phyloP scores from a whole-genome alignment of 495 filamentous ascomycete species.

The Penicillium riverlandense region DNA sequence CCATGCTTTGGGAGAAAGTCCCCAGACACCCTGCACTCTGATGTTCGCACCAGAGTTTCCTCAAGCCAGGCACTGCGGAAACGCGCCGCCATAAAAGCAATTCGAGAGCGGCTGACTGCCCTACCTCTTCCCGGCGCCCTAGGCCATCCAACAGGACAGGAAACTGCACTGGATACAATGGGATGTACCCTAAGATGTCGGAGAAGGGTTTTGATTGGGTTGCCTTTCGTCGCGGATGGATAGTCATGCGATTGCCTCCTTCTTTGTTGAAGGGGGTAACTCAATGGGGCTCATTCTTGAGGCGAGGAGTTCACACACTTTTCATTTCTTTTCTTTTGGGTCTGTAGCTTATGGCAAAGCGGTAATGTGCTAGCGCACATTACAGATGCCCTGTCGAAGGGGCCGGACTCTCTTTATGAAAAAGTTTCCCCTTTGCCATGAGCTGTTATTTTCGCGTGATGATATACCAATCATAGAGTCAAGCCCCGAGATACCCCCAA shows the following conservation, averaged over 20 bases:
- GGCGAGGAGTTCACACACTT: slow-evolving; percentile 67
- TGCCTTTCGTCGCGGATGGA: slow-evolving; percentile 83
- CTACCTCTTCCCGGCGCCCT: slow-evolving; percentile 36
- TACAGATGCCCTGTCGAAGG: slow-evolving; percentile 59
- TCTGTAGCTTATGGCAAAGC: slow-evolving; percentile 66
- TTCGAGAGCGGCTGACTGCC: slow-evolving; percentile 61
- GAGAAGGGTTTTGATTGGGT: slow-evolving; percentile 40
- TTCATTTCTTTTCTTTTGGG: slow-evolving; percentile 38
- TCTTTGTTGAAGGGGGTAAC: slow-evolving; percentile 56
- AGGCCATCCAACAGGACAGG: slow-evolving; percentile 31
- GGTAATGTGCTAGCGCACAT: slow-evolving; percentile 23
- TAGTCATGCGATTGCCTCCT: slow-evolving; percentile 97
- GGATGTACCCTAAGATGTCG: slow-evolving; percentile 29
- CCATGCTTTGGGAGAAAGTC: slow-evolving; percentile 99
- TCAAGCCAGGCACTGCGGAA: slow-evolving; percentile 65
- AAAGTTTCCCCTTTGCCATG: slow-evolving; percentile 7
- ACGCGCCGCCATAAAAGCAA: slow-evolving; percentile 99
- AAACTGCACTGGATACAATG: slow-evolving; percentile 33
- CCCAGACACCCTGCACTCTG: slow-evolving; percentile 78
- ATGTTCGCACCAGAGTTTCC: slow-evolving; percentile 12
- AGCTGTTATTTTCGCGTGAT: slow-evolving; percentile 77
- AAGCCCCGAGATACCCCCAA: slow-evolving; percentile 80
- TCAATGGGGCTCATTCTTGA: slow-evolving; percentile 99
- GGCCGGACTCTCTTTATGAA: slow-evolving; percentile 43
- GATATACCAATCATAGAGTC: slow-evolving; percentile 96